phyloP scores from a whole-genome alignment of 495 filamentous ascomycete genomes.

The Parathielavia appendiculata region DNA sequence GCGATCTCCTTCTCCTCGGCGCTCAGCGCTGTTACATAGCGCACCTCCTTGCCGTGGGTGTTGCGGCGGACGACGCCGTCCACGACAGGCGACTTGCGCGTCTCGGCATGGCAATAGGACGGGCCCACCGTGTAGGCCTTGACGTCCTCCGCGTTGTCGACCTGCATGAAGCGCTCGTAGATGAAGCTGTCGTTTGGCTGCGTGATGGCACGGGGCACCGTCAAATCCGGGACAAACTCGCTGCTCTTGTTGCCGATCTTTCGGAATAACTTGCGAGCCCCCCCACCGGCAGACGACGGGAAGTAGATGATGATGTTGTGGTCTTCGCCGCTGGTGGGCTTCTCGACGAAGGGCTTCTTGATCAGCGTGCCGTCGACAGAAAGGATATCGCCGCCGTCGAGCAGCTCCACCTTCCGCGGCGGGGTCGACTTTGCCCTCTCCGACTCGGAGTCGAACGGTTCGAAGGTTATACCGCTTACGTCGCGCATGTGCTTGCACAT shows the following conservation, averaged over 20 bases:
- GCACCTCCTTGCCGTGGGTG: constrained; percentile 92
- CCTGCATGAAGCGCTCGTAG: constrained; percentile 93
- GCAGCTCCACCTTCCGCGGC: constrained; percentile 70
- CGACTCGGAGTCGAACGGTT: constrained; percentile 63
- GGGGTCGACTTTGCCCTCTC: constrained; percentile 46
- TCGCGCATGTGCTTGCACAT: constrained; percentile 72
- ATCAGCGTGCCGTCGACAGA: constrained; percentile 77
- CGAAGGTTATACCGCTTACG: constrained; percentile 71
- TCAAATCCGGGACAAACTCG: constrained; percentile 74
- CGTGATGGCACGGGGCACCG: constrained; percentile 70
- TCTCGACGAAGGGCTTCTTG: constrained; percentile 95
- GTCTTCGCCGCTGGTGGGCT: constrained; percentile 96
- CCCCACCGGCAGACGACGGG: constrained; percentile 74
- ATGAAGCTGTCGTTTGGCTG: constrained; percentile 78
- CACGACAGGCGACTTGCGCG: constrained; percentile 92
- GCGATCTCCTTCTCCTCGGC: constrained; percentile 81
- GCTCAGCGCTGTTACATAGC: constrained; percentile 82
- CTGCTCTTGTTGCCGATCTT: constrained; percentile 98
- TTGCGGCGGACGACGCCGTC: constrained; percentile 94
- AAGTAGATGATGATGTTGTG: constrained; percentile 99
- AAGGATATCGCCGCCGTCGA: constrained; percentile 82
- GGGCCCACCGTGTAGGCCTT: constrained; percentile 98
- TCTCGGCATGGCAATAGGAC: constrained; percentile 92
- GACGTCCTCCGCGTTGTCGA: constrained; percentile 95
- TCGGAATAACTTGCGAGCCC: constrained; percentile 85